A percentile compares a stretch with the other conserved stretches of the same genome.
Evolutionary conservation across 768 basidiomycete species (phyloP).

Genomic region (Glaciozyma martinii): DNA sequence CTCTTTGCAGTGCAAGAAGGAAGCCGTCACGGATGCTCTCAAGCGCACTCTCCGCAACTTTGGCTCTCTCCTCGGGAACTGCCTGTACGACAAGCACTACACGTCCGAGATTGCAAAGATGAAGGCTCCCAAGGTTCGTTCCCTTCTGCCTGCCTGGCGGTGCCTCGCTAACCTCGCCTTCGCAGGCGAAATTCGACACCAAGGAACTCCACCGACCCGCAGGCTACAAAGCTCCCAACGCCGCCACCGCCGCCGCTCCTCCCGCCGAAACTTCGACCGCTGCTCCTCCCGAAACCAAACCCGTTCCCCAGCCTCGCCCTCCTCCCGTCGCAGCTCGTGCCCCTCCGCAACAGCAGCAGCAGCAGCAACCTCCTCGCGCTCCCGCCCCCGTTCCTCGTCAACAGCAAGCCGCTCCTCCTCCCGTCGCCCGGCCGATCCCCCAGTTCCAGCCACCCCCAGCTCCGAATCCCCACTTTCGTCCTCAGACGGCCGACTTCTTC

Average conservation of each 20-base stretch:
- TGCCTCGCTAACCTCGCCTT: not conserved
- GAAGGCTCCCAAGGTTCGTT: constrained; percentile 69
- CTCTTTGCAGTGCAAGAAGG: constrained; percentile 80
- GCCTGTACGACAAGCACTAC: constrained; percentile 91
- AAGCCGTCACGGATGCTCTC: constrained; percentile 88
- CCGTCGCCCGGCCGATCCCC: not conserved
- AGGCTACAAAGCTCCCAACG: not conserved
- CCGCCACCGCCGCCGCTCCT: not conserved
- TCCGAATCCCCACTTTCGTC: not conserved
- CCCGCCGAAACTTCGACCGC: not conserved
- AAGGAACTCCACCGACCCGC: constrained; percentile 22
- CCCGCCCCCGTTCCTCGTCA: not conserved
- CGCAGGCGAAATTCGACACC: constrained; percentile 35
- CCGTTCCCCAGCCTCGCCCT: not conserved
- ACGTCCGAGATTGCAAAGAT: constrained; percentile 76
- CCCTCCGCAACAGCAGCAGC: not conserved
- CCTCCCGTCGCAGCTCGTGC: not conserved
- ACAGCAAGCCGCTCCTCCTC: not conserved
- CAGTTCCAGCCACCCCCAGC: not conserved
- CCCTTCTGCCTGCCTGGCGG: too few relatives aligned
- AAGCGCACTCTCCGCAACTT: constrained; percentile 87
- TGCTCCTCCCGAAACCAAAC: not conserved
- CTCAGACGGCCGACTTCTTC: constrained; percentile 3
- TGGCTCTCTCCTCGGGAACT: constrained; percentile 90
- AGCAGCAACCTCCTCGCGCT: not conserved